A percentile compares a stretch with the other conserved stretches of the same genome.
Conservation (phyloP, 371 early-diverging fungal species). For the Encephalitozoon hellem region DNA sequence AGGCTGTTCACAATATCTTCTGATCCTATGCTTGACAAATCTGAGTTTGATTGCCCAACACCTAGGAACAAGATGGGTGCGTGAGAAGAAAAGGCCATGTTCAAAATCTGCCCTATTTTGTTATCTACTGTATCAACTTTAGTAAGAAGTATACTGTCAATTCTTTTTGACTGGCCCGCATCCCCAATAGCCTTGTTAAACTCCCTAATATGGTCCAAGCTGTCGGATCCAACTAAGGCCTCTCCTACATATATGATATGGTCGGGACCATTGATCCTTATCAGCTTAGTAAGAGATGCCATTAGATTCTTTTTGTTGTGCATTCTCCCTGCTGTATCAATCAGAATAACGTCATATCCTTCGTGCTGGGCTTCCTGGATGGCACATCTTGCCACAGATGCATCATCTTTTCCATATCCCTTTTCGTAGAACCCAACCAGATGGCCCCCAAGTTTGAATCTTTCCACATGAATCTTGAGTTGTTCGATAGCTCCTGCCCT, state of each 20-base stretch:
- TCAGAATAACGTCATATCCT: slow-evolving; percentile 83
- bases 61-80: slow-evolving; percentile 98
- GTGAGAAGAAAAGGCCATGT: slow-evolving; percentile 70
- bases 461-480: slow-evolving; percentile 78
- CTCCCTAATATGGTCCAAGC: slow-evolving; percentile 85
- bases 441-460: slow-evolving; percentile 71
- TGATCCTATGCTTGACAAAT: slow-evolving; percentile 66
- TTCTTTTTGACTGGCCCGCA: slow-evolving; percentile 70
- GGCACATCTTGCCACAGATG: slow-evolving; percentile 90
- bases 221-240: slow-evolving; percentile 93
- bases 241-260: slow-evolving; percentile 97
- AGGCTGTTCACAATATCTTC: slow-evolving; percentile 42
- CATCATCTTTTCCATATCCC: slow-evolving; percentile 96
- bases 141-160: slow-evolving; percentile 89
- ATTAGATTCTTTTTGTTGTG: slow-evolving; percentile 93
- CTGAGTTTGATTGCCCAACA: slow-evolving; percentile 93
- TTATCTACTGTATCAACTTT: slow-evolving; percentile 98
- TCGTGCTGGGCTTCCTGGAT: slow-evolving; percentile 69
- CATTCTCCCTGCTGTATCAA: slow-evolving; percentile 99
- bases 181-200: slow-evolving; percentile 82
- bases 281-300: slow-evolving; percentile 82
- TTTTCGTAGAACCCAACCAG: slow-evolving; percentile 83
- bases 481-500: slow-evolving; percentile 97
- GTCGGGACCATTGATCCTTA: slow-evolving; percentile 80
- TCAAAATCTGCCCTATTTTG: slow-evolving; percentile 66